Base-by-base conservation (phyloP, 371 early-diverging fungal species). In the Parasitella parasitica region DNA sequence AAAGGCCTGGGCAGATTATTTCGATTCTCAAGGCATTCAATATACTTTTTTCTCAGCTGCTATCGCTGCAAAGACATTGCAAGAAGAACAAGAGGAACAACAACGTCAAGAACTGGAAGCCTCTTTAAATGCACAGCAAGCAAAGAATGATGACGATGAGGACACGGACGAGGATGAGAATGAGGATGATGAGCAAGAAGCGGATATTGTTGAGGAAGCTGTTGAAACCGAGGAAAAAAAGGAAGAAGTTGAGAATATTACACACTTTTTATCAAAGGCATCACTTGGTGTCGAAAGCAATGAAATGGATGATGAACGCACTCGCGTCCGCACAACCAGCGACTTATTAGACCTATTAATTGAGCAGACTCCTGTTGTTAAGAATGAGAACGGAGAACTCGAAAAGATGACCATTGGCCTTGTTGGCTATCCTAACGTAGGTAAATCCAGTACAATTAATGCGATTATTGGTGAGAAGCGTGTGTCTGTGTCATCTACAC, bases 381-480 rank as follows among this genome's bases (percentile, higher is more conserved):
- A 64, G 41, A 48, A 67, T 35, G 64, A 62, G 36, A 57, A 64
- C 48, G 66, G 50, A 36, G 67, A 72, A 60, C 78, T 81, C 12
- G 71, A 73, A 35, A 86, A 78, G 78, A 76, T 90, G 56, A 92
- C 86, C 11, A 92, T 99, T 76, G 99, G 99, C 68, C 86, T 99
- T 57, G 96, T 99, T 36, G 99, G 99, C 24, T 99, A 99, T 77
- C 99, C 99, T 50, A 99, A 99, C 78, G 99, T 99, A 38, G 99
- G 99, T 71, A 99, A 99, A 82, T 96, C 96, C n/a, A 97, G 97
- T 53, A 99, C 99, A 6, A 95, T 99, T 73, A 99, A 99, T 84
- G 93, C 98, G 1, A 82, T 99, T 50, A 86, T 97, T 55, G 97
- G 98, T 16, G 86, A 92, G 53, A 99, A 98, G 72, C 87, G 90